Base-by-base conservation (phyloP, 2,329 filamentous ascomycete species). In the Epichloe baconii region DNA sequence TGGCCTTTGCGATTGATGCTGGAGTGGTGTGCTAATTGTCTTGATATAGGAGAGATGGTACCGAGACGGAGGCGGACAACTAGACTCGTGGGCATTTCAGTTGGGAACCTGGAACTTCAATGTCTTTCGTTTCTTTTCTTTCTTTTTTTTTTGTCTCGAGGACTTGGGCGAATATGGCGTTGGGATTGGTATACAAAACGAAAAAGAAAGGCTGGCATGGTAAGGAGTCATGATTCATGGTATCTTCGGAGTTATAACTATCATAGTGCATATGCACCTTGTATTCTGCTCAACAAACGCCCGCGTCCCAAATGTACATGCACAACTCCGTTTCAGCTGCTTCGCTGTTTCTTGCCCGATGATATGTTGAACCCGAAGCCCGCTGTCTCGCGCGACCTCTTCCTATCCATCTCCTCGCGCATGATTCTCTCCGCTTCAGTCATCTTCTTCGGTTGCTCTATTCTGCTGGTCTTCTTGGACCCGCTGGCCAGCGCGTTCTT, bases 401-500 rank as follows among this genome's bases (percentile, higher is more conserved):
- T 89, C 56, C 77, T 74, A 59, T 88, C 85, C 67, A 88, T 76
- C 62, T 90, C 86, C 59, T 86, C 84, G 66, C 85, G 87, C 89
- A 95, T 95, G 61, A 93, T 94, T 49, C 85, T 78, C 68, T 91
- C 88, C 3, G 83, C 85, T 63, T 94, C 88, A 60, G 86, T 91
- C 78, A 95, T 91, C 61, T 86, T 93, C 73, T 86, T 88, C 2
- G 81, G 82, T 50, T 77, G 77, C 54, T 80, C 80, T 3, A 78
- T 68, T 11, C 73, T 75, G 35, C 70, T 59, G 1, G 65, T 55
- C 64, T 87, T 88, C 66, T 88, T 88, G 3, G 75, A 70, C 1
- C 78, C 76, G 0, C 70, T 69, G 0, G 66, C 64, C 2, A 88
- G 69, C 0, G 83, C 81, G 56, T 90, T 91, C 70, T 88, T 90